Base-by-base conservation (phyloP, 2,329 filamentous ascomycete species). In the Orbilia oligospora region DNA sequence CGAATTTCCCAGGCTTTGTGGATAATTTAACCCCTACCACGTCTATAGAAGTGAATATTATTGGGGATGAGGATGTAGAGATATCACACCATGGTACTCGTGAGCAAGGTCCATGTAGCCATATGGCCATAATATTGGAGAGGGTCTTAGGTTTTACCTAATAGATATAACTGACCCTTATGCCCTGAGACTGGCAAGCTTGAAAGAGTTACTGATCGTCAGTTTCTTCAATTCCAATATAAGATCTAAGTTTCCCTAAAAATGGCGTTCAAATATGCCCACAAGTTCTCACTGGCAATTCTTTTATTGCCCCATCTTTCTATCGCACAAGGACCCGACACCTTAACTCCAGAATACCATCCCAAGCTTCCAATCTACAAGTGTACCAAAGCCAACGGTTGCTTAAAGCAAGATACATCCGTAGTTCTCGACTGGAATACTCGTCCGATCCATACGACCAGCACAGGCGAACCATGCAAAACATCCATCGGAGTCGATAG, bases 341-440 rank as follows among this genome's bases (percentile, higher is more conserved):
- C 75, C 6, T 4, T 14, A 4, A 58, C 55, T 14, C 22, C 81
- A 16, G 84, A 85, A 77, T 81, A 82, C n/a, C 84, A 85, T 64
- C 84, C 84, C 22, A 83, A 83, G 75, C 81, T 85, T 41, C 83
- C 81, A 10, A 85, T 84, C 10, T 84, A 83, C 80, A 84, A 85
- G 79, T 85, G 84, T 80, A 85, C 84, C 49, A 85, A 82, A 51
- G 80, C 80, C 2, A 82, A 81, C 44, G 85, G 85, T 46, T 85
- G 84, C 80, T 83, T 82, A 53, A 46, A 80, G 24, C 83, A 84
- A 46, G 82, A 83, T 44, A 84, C 83, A 0, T 84, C 84, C 1
- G 76, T 85, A n/a, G 84, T 85, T 3, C 80, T 84, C 18, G 84
- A 85, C 61, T 82, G 84, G 9, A 81, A 81, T 20, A 80, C 81